phyloP scores from a whole-genome alignment of 106 monocot species.

The Narthecium ossifragum region DNA sequence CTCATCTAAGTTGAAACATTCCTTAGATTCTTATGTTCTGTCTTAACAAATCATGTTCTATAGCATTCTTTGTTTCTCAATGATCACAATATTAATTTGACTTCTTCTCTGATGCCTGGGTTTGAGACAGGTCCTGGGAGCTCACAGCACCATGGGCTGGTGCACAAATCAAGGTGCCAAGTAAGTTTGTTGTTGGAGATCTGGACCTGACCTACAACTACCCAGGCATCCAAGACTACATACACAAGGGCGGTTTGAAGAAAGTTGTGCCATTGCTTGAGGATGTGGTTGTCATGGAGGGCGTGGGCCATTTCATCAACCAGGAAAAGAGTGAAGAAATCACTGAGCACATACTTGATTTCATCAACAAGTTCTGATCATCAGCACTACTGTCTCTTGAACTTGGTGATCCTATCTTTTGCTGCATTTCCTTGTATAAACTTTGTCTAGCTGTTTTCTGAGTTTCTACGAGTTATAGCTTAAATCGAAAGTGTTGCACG shows the following conservation, averaged over 20 bases:
- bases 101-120: too few species aligned
- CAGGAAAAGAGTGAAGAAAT: constrained; percentile 43
- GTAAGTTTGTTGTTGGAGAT: constrained; percentile 47
- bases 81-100: too few species aligned
- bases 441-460: too few species aligned
- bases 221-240: constrained; percentile 28
- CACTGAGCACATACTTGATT: constrained; percentile 34
- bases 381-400: too few species aligned
- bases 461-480: too few species aligned
- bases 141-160: constrained; percentile 46
- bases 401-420: not conserved
- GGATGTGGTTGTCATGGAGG: constrained; percentile 42
- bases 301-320: constrained; percentile 55
- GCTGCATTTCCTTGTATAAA: too few species aligned
- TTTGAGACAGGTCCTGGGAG: constrained; percentile 46
- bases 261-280: constrained; percentile 42
- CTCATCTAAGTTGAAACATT: not conserved
- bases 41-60: too few species aligned
- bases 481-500: too few species aligned
- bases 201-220: constrained; percentile 26
- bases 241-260: constrained; percentile 48
- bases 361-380: constrained; percentile 34
- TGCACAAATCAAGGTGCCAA: constrained; percentile 36
- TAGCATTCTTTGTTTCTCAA: too few species aligned
- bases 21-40: too few species aligned